Base-by-base conservation (phyloP, 192 early-diverging fungal genomes). In the Umbelopsis sp. region DNA sequence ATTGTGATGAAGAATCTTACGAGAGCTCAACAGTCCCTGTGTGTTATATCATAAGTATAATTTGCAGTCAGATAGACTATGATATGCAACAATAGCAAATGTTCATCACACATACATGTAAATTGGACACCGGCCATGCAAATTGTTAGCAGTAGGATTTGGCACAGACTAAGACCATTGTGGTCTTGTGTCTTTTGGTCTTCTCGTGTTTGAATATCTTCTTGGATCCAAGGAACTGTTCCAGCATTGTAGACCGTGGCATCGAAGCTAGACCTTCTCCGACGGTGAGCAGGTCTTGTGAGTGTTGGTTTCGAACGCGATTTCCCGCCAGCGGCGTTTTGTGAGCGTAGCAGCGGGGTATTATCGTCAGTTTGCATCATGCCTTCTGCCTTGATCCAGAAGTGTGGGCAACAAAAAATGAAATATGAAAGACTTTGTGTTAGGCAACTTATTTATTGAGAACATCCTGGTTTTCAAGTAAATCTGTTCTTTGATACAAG, bases 1-100 rank as follows among this genome's bases (percentile, higher is more conserved):
- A 22, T n/a, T 9, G 18, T 27, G 9, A 61, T 27, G 20, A 48
- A 20, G 27, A 64, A 52, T 35, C 78, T 78, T 79, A 80, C 81
- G 81, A 74, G 15, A 87, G 72, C 69, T 94, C 91, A 1, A 94
- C 90, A 0, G 90, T 88, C 91, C 91, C 90, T 92, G 65, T 49
- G n/a, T 20, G 25, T 47, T 12, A 67, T 8, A 50, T 20, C 21
- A 21, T 18, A 23, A 53, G 12, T 46, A 11, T 70, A 20, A 66
- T 23, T 58, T 25, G 12, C 37, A 46, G 11, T 25, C n/a, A 18
- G 11, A 18, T 2, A 27, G 0, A 41, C 10, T 5, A 69, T 11
- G 46, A 12, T 11, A 69, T 23, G 30, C 70, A 22, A 70, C n/a
- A 5, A 41, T 22, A 16, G 10, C 68, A 45, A 61, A 45, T 16